A percentile compares a stretch with the other conserved stretches of the same genome.
These are phyloP conservation scores for Kalanchoe fedtschenkoi DNA, from an alignment of 164 flowering plant species.

Conservation along the genomic window DNA sequence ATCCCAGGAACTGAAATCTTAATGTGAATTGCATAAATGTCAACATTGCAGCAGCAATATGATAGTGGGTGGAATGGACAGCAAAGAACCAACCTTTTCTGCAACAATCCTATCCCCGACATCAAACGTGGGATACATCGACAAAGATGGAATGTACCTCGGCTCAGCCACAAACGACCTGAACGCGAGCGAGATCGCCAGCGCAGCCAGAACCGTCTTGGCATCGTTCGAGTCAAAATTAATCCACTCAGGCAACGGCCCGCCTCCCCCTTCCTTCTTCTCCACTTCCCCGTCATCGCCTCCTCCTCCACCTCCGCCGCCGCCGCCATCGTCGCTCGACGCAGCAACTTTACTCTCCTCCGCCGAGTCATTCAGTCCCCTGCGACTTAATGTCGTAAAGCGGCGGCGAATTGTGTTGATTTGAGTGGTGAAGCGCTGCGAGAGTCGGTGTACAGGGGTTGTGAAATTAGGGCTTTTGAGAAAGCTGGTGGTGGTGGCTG, in stretches of 20 bases:
- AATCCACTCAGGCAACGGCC: constrained; percentile 67
- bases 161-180: constrained; percentile 90
- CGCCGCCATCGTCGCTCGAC: constrained; percentile 33
- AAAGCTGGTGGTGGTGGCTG: constrained; percentile 2
- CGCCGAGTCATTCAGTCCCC: constrained; percentile 33
- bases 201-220: constrained; percentile 67
- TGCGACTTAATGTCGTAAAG: constrained; percentile 21
- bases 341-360: constrained; percentile 37
- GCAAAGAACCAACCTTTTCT: constrained; percentile 57
- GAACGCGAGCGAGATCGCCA: constrained; percentile 76
- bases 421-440: constrained; percentile 8
- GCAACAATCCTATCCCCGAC: constrained; percentile 92
- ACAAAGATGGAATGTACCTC: constrained; percentile 88
- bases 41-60: not conserved
- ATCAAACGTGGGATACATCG: constrained; percentile 97
- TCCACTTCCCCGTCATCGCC: constrained; percentile 27
- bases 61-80: not conserved
- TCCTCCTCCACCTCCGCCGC: constrained; percentile 39
- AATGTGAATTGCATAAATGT: not conserved
- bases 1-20: too few relatives aligned
- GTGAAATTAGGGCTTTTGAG: constrained; percentile 14
- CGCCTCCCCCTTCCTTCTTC: constrained; percentile 16
- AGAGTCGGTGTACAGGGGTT: constrained; percentile 6
- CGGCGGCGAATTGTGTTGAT: constrained; percentile 15
- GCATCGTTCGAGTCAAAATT: constrained; percentile 69